Conservation (phyloP, 768 basidiomycete species). For the Tylopilus sp. region DNA sequence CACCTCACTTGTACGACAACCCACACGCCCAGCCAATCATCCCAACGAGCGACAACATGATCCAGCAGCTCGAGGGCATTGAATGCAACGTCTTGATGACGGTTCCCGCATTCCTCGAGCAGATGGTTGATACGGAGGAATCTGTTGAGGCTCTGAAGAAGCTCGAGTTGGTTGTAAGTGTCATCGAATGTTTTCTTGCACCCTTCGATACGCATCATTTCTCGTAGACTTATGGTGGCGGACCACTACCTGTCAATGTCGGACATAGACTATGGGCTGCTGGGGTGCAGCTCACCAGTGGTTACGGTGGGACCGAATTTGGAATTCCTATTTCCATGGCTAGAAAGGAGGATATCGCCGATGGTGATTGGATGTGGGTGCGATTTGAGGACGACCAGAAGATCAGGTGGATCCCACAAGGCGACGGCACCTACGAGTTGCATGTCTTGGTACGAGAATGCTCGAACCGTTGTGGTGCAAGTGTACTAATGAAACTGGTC, state of each 20-base stretch:
- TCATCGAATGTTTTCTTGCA: not conserved
- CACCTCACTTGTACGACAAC: constrained; percentile 24
- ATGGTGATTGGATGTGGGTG: constrained; percentile 37
- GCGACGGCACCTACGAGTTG: constrained; percentile 34
- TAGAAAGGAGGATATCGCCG: constrained; percentile 10
- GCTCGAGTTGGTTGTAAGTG: constrained; percentile 30
- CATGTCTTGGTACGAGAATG: constrained; percentile 33
- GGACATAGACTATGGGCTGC: constrained; percentile 33
- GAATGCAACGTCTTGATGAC: constrained; percentile 31
- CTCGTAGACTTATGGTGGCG: constrained; percentile 40
- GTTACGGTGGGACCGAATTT: constrained; percentile 38
- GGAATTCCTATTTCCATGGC: constrained; percentile 7
- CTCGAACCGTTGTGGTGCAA: not conserved
- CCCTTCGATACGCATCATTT: not conserved
- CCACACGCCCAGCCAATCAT: constrained; percentile 29
- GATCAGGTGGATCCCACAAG: constrained; percentile 31
- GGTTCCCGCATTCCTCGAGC: constrained; percentile 39
- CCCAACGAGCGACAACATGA: constrained; percentile 38
- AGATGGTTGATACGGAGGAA: constrained; percentile 30
- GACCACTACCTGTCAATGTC: constrained; percentile 32
- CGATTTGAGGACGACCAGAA: constrained; percentile 19
- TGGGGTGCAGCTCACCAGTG: constrained; percentile 31
- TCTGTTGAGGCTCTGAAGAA: constrained; percentile 24
- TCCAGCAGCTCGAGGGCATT: constrained; percentile 31
- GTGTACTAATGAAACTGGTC: not conserved